Evolutionary conservation across 129 eudicot species (phyloP).

Genomic region (Smallanthus sonchifolius): DNA sequence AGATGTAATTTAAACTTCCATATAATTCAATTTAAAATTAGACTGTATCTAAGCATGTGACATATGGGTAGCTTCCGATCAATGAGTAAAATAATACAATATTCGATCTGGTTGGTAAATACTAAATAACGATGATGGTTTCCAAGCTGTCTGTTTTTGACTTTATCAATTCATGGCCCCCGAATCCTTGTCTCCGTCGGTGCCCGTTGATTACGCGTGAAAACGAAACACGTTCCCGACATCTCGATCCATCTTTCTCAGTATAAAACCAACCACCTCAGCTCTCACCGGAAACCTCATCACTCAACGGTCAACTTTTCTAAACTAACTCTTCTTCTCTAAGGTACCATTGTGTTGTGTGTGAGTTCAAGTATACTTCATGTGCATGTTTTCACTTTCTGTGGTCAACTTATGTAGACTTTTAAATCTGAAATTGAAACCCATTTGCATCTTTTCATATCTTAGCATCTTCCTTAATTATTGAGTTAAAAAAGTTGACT

Average conservation of each 20-base stretch:
- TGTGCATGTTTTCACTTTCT: conserved; percentile 9
- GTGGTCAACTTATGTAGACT: not conserved
- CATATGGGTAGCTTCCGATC: too few species aligned
- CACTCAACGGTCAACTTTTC: not conserved
- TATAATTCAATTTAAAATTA: too few species aligned
- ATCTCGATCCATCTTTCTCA: too few species aligned
- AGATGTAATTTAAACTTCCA: too few species aligned
- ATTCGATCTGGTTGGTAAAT: not conserved
- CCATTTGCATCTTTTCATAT: not conserved
- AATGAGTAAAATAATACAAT: not conserved
- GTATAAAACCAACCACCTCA: too few species aligned
- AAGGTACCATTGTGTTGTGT: conserved; percentile 13
- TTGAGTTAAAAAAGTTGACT: not conserved
- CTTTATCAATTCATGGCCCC: not conserved
- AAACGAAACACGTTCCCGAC: not conserved
- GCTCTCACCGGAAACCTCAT: too few species aligned
- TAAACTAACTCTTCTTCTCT: not conserved
- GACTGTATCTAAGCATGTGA: too few species aligned
- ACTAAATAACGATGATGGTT: not conserved
- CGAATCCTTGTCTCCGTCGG: conserved; percentile 31
- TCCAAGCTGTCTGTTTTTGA: conserved; percentile 17
- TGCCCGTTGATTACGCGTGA: conserved; percentile 12
- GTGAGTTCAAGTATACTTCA: not conserved
- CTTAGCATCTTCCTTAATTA: not conserved
- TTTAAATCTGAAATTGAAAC: not conserved